Evolutionary conservation across 441 rosid species (phyloP).

Genomic region (Corymbia calophylla): DNA sequence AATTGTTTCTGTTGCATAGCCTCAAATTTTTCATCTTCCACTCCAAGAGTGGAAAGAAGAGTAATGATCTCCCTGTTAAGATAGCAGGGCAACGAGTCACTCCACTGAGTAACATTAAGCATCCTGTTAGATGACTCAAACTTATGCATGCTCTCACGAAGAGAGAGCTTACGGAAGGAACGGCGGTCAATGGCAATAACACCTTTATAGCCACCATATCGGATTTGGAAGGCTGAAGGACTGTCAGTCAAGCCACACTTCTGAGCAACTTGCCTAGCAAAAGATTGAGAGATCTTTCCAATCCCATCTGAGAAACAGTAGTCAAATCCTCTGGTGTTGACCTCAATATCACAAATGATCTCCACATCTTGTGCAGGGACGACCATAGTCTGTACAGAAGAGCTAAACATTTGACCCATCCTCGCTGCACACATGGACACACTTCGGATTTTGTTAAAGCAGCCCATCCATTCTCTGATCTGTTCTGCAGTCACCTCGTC

Average conservation of each 20-base stretch:
- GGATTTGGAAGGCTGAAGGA: slow-evolving; percentile 95
- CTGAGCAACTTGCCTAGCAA: slow-evolving; percentile 68
- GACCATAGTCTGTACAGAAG: slow-evolving; percentile 59
- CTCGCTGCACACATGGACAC: slow-evolving; percentile 96
- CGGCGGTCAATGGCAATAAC: slow-evolving; percentile 75
- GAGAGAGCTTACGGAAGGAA: slow-evolving; percentile 71
- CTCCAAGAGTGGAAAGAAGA: slow-evolving; percentile 74
- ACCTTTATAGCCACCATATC: slow-evolving; percentile 96
- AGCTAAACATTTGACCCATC: slow-evolving; percentile 96
- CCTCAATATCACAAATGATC: slow-evolving; percentile 74
- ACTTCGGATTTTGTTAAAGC: slow-evolving; percentile 71
- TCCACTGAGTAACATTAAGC: slow-evolving; percentile 91
- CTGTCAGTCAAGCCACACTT: slow-evolving; percentile 67
- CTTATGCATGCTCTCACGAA: slow-evolving; percentile 78
- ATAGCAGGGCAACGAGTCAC: slow-evolving; percentile 78
- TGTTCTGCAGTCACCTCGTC: slow-evolving; percentile 61
- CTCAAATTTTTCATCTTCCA: slow-evolving; percentile 62
- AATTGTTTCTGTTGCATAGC: slow-evolving; percentile 57
- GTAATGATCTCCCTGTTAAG: slow-evolving; percentile 78
- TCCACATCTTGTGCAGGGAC: slow-evolving; percentile 75
- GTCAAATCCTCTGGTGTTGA: slow-evolving; percentile 48
- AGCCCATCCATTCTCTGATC: slow-evolving; percentile 94
- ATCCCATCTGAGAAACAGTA: slow-evolving; percentile 98
- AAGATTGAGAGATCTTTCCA: slow-evolving; percentile 72
- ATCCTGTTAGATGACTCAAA: slow-evolving; percentile 75